phyloP scores from a whole-genome alignment of 345 rosid species.

The Pugionium cornutum region DNA sequence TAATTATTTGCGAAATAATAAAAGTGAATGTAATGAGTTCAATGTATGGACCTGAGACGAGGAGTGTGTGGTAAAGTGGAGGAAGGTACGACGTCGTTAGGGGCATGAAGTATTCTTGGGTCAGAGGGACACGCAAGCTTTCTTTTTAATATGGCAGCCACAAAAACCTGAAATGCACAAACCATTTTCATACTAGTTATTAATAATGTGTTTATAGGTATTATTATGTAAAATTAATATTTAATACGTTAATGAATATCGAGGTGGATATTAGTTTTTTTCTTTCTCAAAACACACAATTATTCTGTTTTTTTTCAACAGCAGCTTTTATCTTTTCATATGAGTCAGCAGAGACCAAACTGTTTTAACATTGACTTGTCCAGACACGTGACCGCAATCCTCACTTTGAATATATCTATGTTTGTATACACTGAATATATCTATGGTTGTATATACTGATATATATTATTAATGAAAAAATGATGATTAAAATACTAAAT shows the following conservation, averaged over 20 bases:
- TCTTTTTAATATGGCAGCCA: slow-evolving; percentile 83
- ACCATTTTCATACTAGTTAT: slow-evolving; percentile 14
- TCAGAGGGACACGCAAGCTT: slow-evolving; percentile 63
- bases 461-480: no score
- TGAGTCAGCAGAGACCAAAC: slow-evolving; percentile 41
- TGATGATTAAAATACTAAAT: no score
- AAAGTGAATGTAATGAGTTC: slow-evolving; percentile 2
- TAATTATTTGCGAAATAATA: neutral
- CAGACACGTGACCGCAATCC: slow-evolving; percentile 38
- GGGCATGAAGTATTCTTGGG: slow-evolving; percentile 57
- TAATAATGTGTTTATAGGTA: neutral
- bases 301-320: slow-evolving; percentile 23
- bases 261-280: slow-evolving; percentile 11
- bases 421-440: no score
- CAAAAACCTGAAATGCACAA: slow-evolving; percentile 58
- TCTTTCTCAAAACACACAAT: slow-evolving; percentile 21
- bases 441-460: no score
- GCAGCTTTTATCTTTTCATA: slow-evolving; percentile 18
- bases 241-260: neutral
- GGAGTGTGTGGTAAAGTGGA: slow-evolving; percentile 52
- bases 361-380: slow-evolving; percentile 38
- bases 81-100: slow-evolving; percentile 40
- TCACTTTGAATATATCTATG: neutral
- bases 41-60: slow-evolving; percentile 55
- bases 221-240: neutral